These are phyloP conservation scores for Hapsidospora chrysogenum DNA, from an alignment of 495 filamentous ascomycete species.

Conservation along the genomic window DNA sequence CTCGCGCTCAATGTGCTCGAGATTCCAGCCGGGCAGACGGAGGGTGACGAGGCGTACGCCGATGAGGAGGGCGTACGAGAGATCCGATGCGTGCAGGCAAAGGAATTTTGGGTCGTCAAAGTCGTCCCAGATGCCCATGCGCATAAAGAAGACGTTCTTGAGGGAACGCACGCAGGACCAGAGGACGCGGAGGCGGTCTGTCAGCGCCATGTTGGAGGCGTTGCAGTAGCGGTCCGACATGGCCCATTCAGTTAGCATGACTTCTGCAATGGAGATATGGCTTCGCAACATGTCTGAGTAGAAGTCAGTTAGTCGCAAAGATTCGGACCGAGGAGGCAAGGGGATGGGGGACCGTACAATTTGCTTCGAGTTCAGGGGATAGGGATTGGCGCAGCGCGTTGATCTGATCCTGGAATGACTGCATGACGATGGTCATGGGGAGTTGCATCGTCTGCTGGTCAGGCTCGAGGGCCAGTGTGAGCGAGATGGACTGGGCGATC, in stretches of 20 bases:
- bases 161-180: conserved; percentile 8
- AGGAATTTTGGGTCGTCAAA: not conserved
- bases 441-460: conserved; percentile 4
- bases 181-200: conserved; percentile 7
- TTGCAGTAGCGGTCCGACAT: conserved; percentile 4
- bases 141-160: conserved; percentile 8
- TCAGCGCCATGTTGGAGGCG: not conserved
- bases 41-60: conserved; percentile 2
- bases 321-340: not conserved
- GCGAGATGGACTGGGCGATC: conserved; percentile 12
- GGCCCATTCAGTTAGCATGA: conserved; percentile 12
- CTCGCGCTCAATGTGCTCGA: not conserved
- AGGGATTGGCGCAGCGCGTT: conserved; percentile 5
- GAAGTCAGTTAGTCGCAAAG: not conserved
- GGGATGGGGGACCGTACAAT: conserved; percentile 4
- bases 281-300: conserved; percentile 7
- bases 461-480: conserved; percentile 6
- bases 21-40: conserved; percentile 1
- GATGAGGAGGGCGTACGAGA: conserved; percentile 1
- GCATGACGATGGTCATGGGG: conserved; percentile 7
- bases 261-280: conserved; percentile 12
- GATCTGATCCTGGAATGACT: conserved; percentile 9
- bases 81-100: not conserved
- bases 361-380: conserved; percentile 7
- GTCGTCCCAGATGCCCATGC: conserved; percentile 1